Percentiles rank a stretch among this genome's conserved stretches.
Evolutionary conservation across 352 stramenopile species (phyloP).

Genomic region (Halophytophthora polymorphica): DNA sequence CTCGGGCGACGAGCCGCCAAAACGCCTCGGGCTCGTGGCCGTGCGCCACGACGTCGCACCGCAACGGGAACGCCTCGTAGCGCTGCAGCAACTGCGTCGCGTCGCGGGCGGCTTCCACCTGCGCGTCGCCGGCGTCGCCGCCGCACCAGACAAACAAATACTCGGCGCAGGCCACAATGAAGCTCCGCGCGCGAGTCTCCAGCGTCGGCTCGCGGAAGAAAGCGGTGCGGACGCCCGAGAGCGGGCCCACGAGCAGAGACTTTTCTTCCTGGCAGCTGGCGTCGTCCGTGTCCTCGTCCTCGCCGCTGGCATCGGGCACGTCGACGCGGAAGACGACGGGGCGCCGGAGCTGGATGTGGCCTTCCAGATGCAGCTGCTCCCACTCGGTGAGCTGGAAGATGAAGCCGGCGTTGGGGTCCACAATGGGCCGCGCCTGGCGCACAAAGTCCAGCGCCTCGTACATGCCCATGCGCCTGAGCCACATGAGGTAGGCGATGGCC

Average conservation of each 20-base stretch:
- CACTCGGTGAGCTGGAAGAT: slow-evolving; percentile 89
- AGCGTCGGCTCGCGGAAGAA: slow-evolving; percentile 57
- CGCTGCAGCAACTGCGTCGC: slow-evolving; percentile 64
- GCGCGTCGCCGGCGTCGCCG: slow-evolving; percentile 39
- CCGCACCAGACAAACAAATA: slow-evolving; percentile 86
- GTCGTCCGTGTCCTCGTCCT: slow-evolving; percentile 29
- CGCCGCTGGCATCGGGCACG: slow-evolving; percentile 33
- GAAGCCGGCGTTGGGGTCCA: slow-evolving; percentile 85
- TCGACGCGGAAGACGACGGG: slow-evolving; percentile 73
- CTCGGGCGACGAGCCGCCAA: slow-evolving; percentile 58
- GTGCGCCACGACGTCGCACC: slow-evolving; percentile 69
- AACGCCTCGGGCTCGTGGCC: slow-evolving; percentile 69
- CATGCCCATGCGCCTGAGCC: slow-evolving; percentile 79
- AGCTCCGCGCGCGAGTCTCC: slow-evolving; percentile 54
- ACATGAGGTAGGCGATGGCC: slow-evolving; percentile 89
- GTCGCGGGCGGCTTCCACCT: slow-evolving; percentile 57
- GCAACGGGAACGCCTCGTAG: slow-evolving; percentile 71
- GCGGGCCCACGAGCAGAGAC: slow-evolving; percentile 56
- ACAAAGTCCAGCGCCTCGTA: slow-evolving; percentile 83
- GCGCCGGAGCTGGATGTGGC: slow-evolving; percentile 44
- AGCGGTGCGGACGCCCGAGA: slow-evolving; percentile 43
- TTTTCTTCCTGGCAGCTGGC: slow-evolving; percentile 28
- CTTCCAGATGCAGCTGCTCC: slow-evolving; percentile 64
- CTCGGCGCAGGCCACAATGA: slow-evolving; percentile 68
- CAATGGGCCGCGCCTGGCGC: slow-evolving; percentile 62